Conservation (phyloP, 78 protist species). For the Cavenderia fasciculata region DNA sequence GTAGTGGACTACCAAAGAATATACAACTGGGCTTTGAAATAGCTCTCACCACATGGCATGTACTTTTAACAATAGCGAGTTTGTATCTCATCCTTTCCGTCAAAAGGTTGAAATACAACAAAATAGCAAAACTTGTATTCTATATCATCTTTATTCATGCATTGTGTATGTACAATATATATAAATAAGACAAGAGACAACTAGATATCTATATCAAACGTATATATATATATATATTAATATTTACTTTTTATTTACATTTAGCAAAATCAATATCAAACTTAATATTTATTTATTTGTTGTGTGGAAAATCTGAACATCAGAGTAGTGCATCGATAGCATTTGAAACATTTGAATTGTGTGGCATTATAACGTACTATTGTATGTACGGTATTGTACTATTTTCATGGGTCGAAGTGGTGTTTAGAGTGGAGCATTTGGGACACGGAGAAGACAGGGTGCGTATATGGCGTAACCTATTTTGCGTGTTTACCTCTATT, state of each 20-base stretch:
- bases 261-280: constrained; percentile 61
- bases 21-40: constrained; percentile 27
- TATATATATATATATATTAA: background rate
- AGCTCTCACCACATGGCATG: constrained; percentile 23
- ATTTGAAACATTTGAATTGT: constrained; percentile 38
- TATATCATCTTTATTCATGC: constrained; percentile 21
- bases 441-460: constrained; percentile 61
- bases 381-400: constrained; percentile 71
- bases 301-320: background rate
- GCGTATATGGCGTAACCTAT: constrained; percentile 27
- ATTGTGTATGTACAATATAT: constrained; percentile 6
- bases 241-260: background rate
- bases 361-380: constrained; percentile 39
- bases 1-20: constrained; percentile 11
- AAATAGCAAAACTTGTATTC: constrained; percentile 20
- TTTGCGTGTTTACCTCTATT: constrained; percentile 36
- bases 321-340: background rate
- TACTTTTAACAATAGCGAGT: background rate
- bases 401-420: constrained; percentile 65
- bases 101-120: background rate
- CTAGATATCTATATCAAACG: background rate
- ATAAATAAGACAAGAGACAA: background rate
- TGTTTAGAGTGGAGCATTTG: constrained; percentile 40
- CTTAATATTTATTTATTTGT: constrained; percentile 15
- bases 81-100: background rate